Evolutionary conservation across 2,329 filamentous ascomycete species (phyloP).

Genomic region (Bipolaris oryzae): DNA sequence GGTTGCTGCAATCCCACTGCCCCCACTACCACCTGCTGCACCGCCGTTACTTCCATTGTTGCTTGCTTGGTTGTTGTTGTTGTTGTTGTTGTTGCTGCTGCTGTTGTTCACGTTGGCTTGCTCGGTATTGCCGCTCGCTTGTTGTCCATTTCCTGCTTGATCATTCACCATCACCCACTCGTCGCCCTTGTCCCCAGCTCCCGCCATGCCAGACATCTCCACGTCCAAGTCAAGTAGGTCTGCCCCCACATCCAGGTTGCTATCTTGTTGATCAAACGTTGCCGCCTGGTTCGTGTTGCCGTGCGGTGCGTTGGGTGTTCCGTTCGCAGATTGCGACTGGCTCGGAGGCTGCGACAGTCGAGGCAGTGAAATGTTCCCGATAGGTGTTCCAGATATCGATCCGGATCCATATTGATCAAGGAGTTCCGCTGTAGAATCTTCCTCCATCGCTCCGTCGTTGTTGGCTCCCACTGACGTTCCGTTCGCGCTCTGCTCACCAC

Average conservation of each 20-base stretch:
- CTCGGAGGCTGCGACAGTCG: conserved; percentile 58
- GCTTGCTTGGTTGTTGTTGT: conserved; percentile 23
- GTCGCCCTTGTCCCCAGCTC: conserved; percentile 41
- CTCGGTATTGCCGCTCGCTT: conserved; percentile 21
- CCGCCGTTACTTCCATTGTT: conserved; percentile 1
- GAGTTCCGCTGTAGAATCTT: conserved; percentile 62
- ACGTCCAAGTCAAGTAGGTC: conserved; percentile 54
- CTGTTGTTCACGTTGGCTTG: conserved; percentile 27
- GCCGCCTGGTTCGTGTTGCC: conserved; percentile 29
- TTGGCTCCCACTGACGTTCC: conserved; percentile 42
- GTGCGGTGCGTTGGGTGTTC: conserved; percentile 57
- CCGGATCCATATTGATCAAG: conserved; percentile 72
- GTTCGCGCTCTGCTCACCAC: conserved; percentile 33
- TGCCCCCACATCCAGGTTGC: conserved; percentile 35
- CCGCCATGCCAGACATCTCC: conserved; percentile 64
- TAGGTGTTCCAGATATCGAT: conserved; percentile 65
- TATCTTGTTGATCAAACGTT: conserved; percentile 33
- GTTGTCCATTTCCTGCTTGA: conserved; percentile 27
- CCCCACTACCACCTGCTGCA: conserved; percentile 12
- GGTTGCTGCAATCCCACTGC: conserved; percentile 23
- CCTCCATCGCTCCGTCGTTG: conserved; percentile 42
- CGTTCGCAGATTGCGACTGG: conserved; percentile 64
- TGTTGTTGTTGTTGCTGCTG: conserved; percentile 8
- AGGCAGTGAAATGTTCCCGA: conserved; percentile 66
- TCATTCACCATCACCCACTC: conserved; percentile 48